A percentile compares a stretch with the other conserved stretches of the same genome.
phyloP scores from a whole-genome alignment of 176 grass and related monocot genomes.

The Ampelocalamus luodianensis region DNA sequence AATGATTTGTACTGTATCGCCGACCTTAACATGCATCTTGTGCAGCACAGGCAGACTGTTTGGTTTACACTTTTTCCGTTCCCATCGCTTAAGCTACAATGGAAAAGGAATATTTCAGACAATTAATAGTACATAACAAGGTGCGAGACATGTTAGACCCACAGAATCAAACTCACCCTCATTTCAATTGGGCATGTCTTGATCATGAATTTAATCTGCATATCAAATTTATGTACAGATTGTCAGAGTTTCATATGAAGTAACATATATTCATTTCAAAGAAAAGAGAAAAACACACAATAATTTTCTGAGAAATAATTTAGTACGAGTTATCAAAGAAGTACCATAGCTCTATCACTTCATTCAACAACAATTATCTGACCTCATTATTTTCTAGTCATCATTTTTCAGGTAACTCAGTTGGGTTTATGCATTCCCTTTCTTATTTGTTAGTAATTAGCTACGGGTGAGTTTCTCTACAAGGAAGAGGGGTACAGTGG shows the following conservation, averaged over 20 bases:
- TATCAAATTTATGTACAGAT: not conserved
- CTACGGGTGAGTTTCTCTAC: too few species aligned
- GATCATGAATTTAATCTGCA: constrained; percentile 64
- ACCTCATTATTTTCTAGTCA: not conserved
- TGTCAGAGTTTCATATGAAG: constrained; percentile 39
- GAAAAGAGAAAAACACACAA: not conserved
- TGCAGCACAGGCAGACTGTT: constrained; percentile 88
- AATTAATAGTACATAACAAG: not conserved
- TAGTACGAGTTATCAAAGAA: not conserved
- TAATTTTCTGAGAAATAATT: constrained; percentile 13
- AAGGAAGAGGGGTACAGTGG: not conserved
- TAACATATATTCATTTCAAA: constrained; percentile 8
- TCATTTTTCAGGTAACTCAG: not conserved
- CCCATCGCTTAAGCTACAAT: constrained; percentile 86
- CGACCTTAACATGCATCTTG: constrained; percentile 94
- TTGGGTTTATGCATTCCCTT: not conserved
- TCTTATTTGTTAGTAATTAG: not conserved
- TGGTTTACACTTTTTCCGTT: constrained; percentile 90
- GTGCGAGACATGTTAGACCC: not conserved
- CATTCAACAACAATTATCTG: not conserved
- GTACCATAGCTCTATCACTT: not conserved
- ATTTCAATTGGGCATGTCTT: constrained; percentile 73
- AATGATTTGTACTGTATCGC: constrained; percentile 87
- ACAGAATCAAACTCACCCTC: constrained; percentile 50
- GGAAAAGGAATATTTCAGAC: not conserved